Conservation (phyloP, 2,329 filamentous ascomycete genomes). For the Metarhizium rileyi region DNA sequence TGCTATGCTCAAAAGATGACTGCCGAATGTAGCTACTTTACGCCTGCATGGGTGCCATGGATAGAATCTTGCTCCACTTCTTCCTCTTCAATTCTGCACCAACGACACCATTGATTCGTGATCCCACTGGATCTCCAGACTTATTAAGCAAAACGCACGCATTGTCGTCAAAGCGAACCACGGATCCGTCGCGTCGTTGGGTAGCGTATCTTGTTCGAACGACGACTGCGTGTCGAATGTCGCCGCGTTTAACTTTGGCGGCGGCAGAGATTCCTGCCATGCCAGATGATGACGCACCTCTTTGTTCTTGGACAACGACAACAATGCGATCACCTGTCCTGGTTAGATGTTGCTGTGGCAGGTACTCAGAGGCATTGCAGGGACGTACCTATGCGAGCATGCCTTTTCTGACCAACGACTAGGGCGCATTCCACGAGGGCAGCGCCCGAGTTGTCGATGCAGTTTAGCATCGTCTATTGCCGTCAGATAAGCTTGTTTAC, state of each 20-base stretch:
- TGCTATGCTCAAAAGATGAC: not conserved
- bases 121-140: constrained; percentile 88
- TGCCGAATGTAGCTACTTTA: constrained; percentile 18
- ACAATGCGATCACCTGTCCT: constrained; percentile 83
- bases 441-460: constrained; percentile 99
- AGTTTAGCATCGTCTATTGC: constrained; percentile 84
- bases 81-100: constrained; percentile 80
- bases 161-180: constrained; percentile 94
- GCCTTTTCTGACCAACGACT: constrained; percentile 81
- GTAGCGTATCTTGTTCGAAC: constrained; percentile 85
- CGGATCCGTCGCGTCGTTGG: constrained; percentile 77
- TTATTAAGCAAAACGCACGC: constrained; percentile 97
- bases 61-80: constrained; percentile 98
- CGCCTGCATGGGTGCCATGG: constrained; percentile 68
- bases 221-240: constrained; percentile 91
- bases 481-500: constrained; percentile 6
- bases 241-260: constrained; percentile 90
- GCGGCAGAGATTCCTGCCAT: constrained; percentile 63
- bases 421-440: constrained; percentile 94
- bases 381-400: constrained; percentile 73
- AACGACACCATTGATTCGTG: constrained; percentile 84
- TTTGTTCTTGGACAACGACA: constrained; percentile 94
- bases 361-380: not conserved
- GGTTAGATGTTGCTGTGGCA: not conserved
- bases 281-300: constrained; percentile 63